Conservation (phyloP, 352 stramenopile genomes). For the Phytophthora kernoviae region DNA sequence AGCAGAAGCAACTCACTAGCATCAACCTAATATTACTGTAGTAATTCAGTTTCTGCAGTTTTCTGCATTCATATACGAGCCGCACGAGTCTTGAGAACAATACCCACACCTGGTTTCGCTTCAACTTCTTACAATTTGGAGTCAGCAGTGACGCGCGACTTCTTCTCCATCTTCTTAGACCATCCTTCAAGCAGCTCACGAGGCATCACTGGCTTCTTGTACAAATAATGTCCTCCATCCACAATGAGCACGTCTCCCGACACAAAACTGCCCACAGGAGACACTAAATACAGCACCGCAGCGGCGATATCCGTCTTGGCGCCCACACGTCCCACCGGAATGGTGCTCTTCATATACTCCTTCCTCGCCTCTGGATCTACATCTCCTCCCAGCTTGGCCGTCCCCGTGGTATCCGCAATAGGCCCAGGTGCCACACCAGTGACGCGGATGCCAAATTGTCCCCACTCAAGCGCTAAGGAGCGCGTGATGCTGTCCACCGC, state of each 20-base stretch:
- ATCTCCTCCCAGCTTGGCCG: conserved; percentile 89
- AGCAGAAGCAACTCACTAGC: too few species aligned
- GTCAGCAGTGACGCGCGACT: conserved; percentile 45
- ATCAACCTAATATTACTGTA: too few species aligned
- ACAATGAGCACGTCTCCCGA: conserved; percentile 86
- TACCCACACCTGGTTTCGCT: too few species aligned
- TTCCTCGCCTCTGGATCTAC: conserved; percentile 45
- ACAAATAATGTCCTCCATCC: conserved; percentile 85
- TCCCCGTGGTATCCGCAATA: conserved; percentile 95
- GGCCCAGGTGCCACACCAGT: conserved; percentile 95
- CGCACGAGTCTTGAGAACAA: too few species aligned
- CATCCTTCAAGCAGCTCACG: conserved; percentile 73
- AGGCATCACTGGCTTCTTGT: conserved; percentile 69
- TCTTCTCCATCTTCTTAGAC: conserved; percentile 83
- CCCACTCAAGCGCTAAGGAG: conserved; percentile 96
- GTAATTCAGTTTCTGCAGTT: too few species aligned
- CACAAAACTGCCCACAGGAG: conserved; percentile 75
- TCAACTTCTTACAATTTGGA: conserved; percentile 46
- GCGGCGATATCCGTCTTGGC: conserved; percentile 85
- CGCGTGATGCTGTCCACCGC: conserved; percentile 95
- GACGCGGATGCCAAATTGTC: conserved; percentile 92
- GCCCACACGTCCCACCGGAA: conserved; percentile 82
- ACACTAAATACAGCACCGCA: conserved; percentile 85
- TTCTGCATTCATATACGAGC: too few species aligned
- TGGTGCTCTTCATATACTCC: conserved; percentile 46